Conservation (phyloP, 495 filamentous ascomycete genomes). For the Echria macrotheca region DNA sequence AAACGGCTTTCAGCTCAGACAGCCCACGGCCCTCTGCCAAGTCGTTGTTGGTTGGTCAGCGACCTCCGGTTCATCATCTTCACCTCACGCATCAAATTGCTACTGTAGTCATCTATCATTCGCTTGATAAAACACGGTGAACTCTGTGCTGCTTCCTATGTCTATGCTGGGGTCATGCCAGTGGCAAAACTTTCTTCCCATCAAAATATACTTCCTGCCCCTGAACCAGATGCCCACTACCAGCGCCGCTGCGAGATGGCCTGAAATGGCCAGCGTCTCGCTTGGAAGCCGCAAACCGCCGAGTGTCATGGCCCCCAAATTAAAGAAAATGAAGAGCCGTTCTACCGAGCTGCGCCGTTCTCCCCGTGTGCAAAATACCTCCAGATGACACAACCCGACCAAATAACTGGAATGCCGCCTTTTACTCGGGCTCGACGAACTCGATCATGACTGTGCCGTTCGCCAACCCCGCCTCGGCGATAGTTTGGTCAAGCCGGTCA, state of each 20-base stretch:
- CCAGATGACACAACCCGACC: background rate
- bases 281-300: too few species aligned
- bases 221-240: too few species aligned
- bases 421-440: conserved; percentile 58
- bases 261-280: too few species aligned
- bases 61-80: background rate
- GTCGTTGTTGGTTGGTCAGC: background rate
- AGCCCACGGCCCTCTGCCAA: background rate
- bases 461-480: conserved; percentile 79
- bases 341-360: background rate
- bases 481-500: conserved; percentile 61
- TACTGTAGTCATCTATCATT: too few species aligned
- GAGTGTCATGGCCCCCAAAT: background rate
- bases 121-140: too few species aligned
- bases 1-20: background rate
- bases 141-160: too few species aligned
- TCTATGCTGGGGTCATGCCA: too few species aligned
- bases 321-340: conserved; percentile 1
- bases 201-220: too few species aligned
- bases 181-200: too few species aligned
- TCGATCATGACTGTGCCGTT: conserved; percentile 93
- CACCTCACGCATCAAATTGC: too few species aligned
- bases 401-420: background rate
- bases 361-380: background rate
- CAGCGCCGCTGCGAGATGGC: too few species aligned